Percentiles rank a stretch among this genome's conserved stretches.
Evolutionary conservation across 768 basidiomycete genomes (phyloP).

Genomic region (Zangia roseola): DNA sequence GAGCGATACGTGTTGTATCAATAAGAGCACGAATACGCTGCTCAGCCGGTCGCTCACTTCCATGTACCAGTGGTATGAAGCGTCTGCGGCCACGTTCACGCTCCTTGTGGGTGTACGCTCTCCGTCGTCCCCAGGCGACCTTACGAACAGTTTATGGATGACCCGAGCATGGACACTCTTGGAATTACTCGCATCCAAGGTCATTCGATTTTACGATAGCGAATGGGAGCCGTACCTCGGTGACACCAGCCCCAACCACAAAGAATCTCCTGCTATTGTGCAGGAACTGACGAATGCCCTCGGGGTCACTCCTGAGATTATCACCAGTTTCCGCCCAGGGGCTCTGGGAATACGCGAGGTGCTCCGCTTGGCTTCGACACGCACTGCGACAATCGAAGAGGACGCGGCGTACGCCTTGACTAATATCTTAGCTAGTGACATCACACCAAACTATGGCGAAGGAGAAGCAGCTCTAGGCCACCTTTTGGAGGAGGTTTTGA

Average conservation of each 20-base stretch:
- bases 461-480: constrained; percentile 11
- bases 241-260: constrained; percentile 5
- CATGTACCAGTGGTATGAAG: constrained; percentile 14
- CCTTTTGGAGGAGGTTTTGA: constrained; percentile 7
- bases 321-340: constrained; percentile 4
- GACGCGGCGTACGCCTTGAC: constrained; percentile 9
- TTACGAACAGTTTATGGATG: constrained; percentile 7
- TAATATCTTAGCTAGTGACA: constrained; percentile 4
- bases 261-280: constrained; percentile 6
- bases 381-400: constrained; percentile 5
- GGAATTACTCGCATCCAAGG: constrained; percentile 10
- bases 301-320: constrained; percentile 5
- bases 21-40: constrained; percentile 2
- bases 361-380: constrained; percentile 10
- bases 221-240: constrained; percentile 12
- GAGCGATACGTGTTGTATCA: constrained; percentile 13
- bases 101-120: constrained; percentile 1
- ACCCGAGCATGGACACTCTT: constrained; percentile 13
- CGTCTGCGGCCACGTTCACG: constrained; percentile 3
- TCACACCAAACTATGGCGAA: constrained; percentile 9
- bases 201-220: constrained; percentile 10
- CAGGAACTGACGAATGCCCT: constrained; percentile 6
- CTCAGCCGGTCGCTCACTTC: constrained; percentile 4
- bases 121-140: constrained; percentile 5
- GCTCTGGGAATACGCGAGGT: constrained; percentile 1